phyloP scores from a whole-genome alignment of 2,329 filamentous ascomycete species.

The Aspergillus sp. region DNA sequence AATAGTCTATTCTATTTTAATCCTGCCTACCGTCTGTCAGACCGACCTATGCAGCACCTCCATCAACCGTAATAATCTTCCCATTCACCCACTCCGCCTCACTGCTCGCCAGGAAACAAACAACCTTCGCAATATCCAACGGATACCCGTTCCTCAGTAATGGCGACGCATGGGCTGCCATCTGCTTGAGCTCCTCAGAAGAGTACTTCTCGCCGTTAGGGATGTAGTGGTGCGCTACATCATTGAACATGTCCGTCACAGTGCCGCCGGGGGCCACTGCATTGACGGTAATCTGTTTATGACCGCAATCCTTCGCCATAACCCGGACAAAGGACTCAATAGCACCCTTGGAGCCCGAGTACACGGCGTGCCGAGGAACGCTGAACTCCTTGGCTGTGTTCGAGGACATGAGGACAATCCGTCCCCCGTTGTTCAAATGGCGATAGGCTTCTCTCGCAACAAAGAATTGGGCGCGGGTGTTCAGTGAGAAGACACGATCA shows the following conservation, averaged over 20 bases:
- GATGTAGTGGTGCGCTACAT: conserved; percentile 9
- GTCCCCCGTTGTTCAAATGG: conserved; percentile 67
- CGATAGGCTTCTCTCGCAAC: conserved; percentile 67
- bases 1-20: neutral
- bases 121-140: conserved; percentile 10
- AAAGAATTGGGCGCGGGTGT: conserved; percentile 65
- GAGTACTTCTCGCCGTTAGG: conserved; percentile 8
- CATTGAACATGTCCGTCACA: conserved; percentile 67
- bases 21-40: neutral
- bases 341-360: conserved; percentile 73
- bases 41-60: neutral
- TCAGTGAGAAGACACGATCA: conserved; percentile 60
- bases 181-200: conserved; percentile 5
- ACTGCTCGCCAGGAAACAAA: conserved; percentile 7
- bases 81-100: conserved; percentile 14
- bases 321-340: conserved; percentile 75
- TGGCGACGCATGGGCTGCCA: conserved; percentile 4
- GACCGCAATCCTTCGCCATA: conserved; percentile 69
- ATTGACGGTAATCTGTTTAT: conserved; percentile 68
- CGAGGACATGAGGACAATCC: conserved; percentile 72
- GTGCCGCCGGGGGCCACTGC: conserved; percentile 66
- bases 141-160: conserved; percentile 5
- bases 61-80: conserved; percentile 1
- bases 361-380: conserved; percentile 70
- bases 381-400: conserved; percentile 64